phyloP scores from a whole-genome alignment of 1,139 yeast species.

The Hanseniaspora gamundiae region DNA sequence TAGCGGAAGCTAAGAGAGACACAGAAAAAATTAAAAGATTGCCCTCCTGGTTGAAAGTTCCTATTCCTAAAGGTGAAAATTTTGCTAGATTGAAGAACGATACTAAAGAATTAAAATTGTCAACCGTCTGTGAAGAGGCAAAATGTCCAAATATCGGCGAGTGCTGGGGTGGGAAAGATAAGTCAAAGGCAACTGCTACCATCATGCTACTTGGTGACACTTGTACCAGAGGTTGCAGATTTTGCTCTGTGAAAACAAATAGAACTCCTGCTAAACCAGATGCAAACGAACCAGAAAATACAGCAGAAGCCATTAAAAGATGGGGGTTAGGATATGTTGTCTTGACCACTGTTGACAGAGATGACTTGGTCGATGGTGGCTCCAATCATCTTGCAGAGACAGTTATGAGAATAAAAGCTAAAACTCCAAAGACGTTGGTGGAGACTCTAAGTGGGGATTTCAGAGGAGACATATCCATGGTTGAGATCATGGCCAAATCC shows the following conservation, averaged over 20 bases:
- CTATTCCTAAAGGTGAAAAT: conserved; percentile 84
- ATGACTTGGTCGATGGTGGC: conserved; percentile 90
- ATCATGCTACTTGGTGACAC: conserved; percentile 98
- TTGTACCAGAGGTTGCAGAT: conserved; percentile 96
- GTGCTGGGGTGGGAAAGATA: conserved; percentile 87
- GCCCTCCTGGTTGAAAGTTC: conserved; percentile 91
- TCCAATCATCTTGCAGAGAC: conserved; percentile 84
- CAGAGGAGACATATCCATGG: conserved; percentile 78
- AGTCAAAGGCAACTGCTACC: conserved; percentile 96
- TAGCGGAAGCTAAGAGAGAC: conserved; percentile 49
- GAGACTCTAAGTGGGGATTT: conserved; percentile 95
- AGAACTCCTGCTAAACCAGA: conserved; percentile 82
- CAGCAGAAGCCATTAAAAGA: conserved; percentile 92
- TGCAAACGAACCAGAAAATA: conserved; percentile 93
- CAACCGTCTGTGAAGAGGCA: conserved; percentile 98
- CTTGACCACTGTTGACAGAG: conserved; percentile 94
- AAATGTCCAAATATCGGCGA: conserved; percentile 98
- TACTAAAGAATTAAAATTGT: conserved; percentile 73
- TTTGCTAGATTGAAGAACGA: conserved; percentile 75
- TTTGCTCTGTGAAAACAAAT: conserved; percentile 91
- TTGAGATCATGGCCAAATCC: conserved; percentile 63
- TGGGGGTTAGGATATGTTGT: conserved; percentile 99
- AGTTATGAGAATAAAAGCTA: conserved; percentile 67
- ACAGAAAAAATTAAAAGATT: conserved; percentile 31
- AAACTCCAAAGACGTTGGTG: conserved; percentile 83